Base-by-base conservation (phyloP, 2,329 filamentous ascomycete genomes). In the Phialophora expanda region DNA sequence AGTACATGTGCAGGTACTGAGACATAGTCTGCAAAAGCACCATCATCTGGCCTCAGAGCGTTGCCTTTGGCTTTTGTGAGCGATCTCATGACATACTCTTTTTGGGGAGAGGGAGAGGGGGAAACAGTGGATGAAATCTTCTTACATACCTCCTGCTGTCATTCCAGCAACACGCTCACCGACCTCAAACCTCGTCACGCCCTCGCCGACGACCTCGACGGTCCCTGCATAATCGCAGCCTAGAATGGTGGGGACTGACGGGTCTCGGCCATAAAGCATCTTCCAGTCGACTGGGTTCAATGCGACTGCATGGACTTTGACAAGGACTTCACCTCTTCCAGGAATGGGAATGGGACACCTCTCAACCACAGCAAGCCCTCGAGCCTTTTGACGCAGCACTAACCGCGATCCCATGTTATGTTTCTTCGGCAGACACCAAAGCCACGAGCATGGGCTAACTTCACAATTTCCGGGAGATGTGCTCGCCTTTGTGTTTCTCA, bases 211-310 rank as follows among this genome's bases (percentile, higher is more conserved):
- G 17, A n/a, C 20, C 26, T 34, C 55, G 34, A 58, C 30, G n/a
- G 24, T 26, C 17, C 55, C 55, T 44, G 55, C 55, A 20, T 34
- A 58, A 30, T 24, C 30, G 20, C 55, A 58, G 20, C 55, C 55
- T 24, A 58, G 24, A 26, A 58, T 30, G 24, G 55, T 32, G 30
- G 26, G 55, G 6, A 26, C 30, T 7, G 55, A 30, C 9, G 55
- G 26, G 24, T 34, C 32, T n/a, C 32, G 55, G 30, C 30, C 26
- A 44, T 58, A 58, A 9, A 58, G 55, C 55, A 58, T 58, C 30
- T 58, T 58, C 55, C 55, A 44, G 32, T 58, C 55, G 34, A n/a
- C 14, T 41, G 30, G 55, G 32, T 44, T 58, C 32, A 58, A 26
- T 26, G 55, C 26, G 14, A 58, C 55, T 14, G 55, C 34, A 14